These are phyloP conservation scores for Intubia oerlemansii DNA, from an alignment of 2,329 filamentous ascomycete species.

Conservation along the genomic window DNA sequence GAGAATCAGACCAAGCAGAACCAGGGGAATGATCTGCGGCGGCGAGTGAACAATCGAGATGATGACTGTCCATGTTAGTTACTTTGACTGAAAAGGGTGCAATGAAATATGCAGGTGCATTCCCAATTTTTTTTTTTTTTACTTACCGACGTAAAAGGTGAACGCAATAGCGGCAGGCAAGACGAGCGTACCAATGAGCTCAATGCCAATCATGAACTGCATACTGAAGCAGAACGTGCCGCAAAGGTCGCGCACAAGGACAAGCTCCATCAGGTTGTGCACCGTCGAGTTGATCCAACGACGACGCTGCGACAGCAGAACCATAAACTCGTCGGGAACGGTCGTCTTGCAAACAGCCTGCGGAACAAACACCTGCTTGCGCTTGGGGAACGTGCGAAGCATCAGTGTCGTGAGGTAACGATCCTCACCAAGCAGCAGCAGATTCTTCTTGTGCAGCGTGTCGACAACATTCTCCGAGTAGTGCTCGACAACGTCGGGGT, in stretches of 20 bases:
- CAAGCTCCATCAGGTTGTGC: constrained; percentile 94
- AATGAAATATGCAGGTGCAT: neutral
- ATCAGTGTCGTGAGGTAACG: constrained; percentile 91
- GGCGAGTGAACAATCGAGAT: constrained; percentile 61
- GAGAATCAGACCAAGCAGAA: constrained; percentile 75
- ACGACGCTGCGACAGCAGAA: constrained; percentile 81
- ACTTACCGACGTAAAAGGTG: constrained; percentile 89
- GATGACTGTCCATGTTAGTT: constrained; percentile 51
- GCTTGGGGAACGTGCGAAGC: constrained; percentile 96
- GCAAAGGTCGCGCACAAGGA: constrained; percentile 86
- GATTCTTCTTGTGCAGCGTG: constrained; percentile 92
- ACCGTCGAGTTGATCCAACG: constrained; percentile 99
- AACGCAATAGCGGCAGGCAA: constrained; percentile 92
- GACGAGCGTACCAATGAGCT: constrained; percentile 83
- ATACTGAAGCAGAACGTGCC: constrained; percentile 99
- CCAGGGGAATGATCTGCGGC: constrained; percentile 72
- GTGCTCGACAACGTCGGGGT: constrained; percentile 95
- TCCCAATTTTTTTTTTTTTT: constrained; percentile 55
- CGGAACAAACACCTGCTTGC: constrained; percentile 95
- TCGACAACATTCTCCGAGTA: constrained; percentile 99
- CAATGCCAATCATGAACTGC: constrained; percentile 96
- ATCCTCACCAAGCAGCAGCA: constrained; percentile 81
- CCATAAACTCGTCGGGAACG: constrained; percentile 79
- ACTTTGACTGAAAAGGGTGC: constrained; percentile 1
- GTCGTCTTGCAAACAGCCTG: constrained; percentile 98